Evolutionary conservation across 2,329 filamentous ascomycete genomes (phyloP).

Genomic region (Rhynchosporium graminicola): DNA sequence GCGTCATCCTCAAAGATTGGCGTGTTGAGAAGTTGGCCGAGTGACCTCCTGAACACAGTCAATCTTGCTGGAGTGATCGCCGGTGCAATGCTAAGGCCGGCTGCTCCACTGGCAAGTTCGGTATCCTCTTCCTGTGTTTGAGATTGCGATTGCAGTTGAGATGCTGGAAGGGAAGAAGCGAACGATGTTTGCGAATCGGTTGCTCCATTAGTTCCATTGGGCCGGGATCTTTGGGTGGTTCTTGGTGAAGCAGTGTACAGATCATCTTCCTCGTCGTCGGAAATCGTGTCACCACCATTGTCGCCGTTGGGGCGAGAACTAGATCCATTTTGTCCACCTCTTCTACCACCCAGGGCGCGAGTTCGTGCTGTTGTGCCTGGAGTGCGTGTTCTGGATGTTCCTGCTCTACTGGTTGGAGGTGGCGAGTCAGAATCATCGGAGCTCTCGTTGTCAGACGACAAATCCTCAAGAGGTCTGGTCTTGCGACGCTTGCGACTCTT

Average conservation of each 20-base stretch:
- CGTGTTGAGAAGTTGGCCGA: constrained; percentile 82
- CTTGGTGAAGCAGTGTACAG: constrained; percentile 41
- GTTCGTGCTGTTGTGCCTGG: constrained; percentile 40
- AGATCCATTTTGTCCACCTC: constrained; percentile 39
- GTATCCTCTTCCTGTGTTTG: constrained; percentile 38
- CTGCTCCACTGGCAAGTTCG: constrained; percentile 34
- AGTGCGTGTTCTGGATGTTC: constrained; percentile 40
- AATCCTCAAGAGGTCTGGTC: constrained; percentile 58
- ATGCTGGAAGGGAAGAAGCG: constrained; percentile 44
- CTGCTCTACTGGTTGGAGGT: constrained; percentile 34
- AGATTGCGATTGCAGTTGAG: constrained; percentile 37
- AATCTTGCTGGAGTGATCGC: constrained; percentile 58
- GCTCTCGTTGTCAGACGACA: constrained; percentile 62
- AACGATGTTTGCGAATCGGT: constrained; percentile 41
- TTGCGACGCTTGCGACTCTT: constrained; percentile 83
- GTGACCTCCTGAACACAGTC: constrained; percentile 71
- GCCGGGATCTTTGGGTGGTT: constrained; percentile 30
- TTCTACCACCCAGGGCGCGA: constrained; percentile 31
- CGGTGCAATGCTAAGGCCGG: constrained; percentile 34
- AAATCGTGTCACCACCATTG: constrained; percentile 49
- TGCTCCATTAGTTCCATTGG: constrained; percentile 22
- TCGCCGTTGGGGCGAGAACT: constrained; percentile 43
- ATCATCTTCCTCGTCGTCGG: constrained; percentile 46
- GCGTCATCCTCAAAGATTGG: constrained; percentile 86
- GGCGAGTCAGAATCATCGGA: constrained; percentile 47